Percentiles rank a stretch among this genome's conserved stretches.
Conservation (phyloP, 257 asterid genomes). For the Ballota nigra region DNA sequence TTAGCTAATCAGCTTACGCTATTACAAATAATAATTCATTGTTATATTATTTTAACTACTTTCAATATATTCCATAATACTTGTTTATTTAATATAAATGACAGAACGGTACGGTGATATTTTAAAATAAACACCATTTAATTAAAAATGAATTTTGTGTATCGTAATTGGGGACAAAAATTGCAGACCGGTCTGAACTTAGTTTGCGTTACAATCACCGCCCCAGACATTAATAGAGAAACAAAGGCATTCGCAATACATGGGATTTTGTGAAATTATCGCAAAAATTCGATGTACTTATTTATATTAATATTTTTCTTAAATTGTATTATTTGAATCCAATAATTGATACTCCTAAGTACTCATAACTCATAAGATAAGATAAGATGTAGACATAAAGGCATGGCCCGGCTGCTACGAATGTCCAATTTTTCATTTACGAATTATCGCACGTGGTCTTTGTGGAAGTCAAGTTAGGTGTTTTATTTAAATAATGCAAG, state of each 20-base stretch:
- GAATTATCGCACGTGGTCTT: slow-evolving; percentile 30
- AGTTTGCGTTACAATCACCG: neutral
- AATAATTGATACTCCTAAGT: too few species aligned
- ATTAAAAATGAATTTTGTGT: neutral
- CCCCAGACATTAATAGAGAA: neutral
- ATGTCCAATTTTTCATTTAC: neutral
- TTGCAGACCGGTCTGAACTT: neutral
- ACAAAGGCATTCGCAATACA: neutral
- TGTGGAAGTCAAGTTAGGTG: slow-evolving; percentile 1
- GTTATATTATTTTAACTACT: too few species aligned
- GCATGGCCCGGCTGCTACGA: slow-evolving; percentile 11
- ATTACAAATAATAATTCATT: too few species aligned
- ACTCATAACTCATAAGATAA: too few species aligned
- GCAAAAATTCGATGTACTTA: neutral
- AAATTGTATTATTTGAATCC: neutral
- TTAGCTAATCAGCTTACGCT: too few species aligned
- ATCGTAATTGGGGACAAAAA: neutral
- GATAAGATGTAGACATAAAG: slow-evolving; percentile 15
- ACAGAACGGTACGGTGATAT: too few species aligned
- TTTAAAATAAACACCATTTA: neutral
- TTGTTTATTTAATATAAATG: too few species aligned
- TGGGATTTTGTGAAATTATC: neutral
- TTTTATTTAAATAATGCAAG: neutral
- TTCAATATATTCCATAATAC: too few species aligned
- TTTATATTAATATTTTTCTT: too few species aligned